A percentile compares a stretch with the other conserved stretches of the same genome.
phyloP scores from a whole-genome alignment of 1,284 basidiomycete genomes.

The Thelephora terrestris region DNA sequence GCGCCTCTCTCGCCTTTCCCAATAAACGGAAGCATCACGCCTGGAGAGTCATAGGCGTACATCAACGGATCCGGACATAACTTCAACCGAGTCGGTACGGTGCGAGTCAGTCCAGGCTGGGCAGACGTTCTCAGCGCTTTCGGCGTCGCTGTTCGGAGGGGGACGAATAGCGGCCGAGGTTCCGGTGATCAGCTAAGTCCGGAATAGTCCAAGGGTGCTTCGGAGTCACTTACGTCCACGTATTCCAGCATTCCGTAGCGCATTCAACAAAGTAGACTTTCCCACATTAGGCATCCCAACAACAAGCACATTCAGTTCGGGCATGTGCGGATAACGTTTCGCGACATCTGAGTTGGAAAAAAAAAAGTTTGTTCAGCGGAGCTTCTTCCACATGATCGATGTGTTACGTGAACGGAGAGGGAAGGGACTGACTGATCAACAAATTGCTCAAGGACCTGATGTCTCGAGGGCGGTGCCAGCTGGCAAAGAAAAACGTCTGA shows the following conservation, averaged over 20 bases:
- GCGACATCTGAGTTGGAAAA: constrained; percentile 50
- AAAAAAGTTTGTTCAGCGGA: not conserved
- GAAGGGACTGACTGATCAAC: constrained; percentile 55
- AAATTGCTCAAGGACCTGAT: constrained; percentile 51
- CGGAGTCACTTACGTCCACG: constrained; percentile 52
- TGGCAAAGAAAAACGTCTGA: constrained; percentile 59
- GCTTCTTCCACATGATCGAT: not conserved
- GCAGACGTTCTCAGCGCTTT: constrained; percentile 89
- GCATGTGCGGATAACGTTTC: constrained; percentile 50
- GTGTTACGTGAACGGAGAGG: not conserved
- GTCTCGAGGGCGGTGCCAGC: constrained; percentile 56
- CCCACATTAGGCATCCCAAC: constrained; percentile 99
- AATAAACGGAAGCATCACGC: constrained; percentile 96
- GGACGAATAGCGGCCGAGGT: constrained; percentile 1
- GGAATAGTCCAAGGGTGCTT: not conserved
- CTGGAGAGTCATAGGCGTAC: constrained; percentile 94
- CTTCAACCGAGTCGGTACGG: constrained; percentile 76
- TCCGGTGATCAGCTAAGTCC: constrained; percentile 1
- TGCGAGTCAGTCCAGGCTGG: constrained; percentile 80
- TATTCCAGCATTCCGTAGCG: constrained; percentile 83
- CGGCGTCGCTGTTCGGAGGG: constrained; percentile 36
- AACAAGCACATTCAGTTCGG: constrained; percentile 80
- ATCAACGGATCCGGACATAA: constrained; percentile 72
- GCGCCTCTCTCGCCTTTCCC: constrained; percentile 77
- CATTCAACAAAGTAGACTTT: constrained; percentile 91